Percentiles rank a stretch among this genome's conserved stretches.
These are phyloP conservation scores for Cubamyces sp. DNA, from an alignment of 768 basidiomycete genomes.

Conservation along the genomic window DNA sequence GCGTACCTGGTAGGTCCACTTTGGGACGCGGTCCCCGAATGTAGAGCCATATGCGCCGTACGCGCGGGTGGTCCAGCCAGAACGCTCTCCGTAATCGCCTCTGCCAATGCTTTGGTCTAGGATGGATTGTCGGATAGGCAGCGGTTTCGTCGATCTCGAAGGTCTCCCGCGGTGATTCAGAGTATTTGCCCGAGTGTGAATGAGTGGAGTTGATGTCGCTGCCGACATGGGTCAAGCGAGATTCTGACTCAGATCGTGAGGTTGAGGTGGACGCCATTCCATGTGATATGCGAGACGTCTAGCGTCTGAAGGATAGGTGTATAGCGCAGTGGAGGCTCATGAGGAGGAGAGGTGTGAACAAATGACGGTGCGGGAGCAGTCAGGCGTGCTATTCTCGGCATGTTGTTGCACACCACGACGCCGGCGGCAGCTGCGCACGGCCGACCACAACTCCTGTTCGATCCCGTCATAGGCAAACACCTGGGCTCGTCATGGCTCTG, in stretches of 20 bases:
- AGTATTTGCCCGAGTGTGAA: conserved; percentile 9
- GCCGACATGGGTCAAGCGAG: conserved; percentile 25
- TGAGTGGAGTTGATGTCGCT: background rate
- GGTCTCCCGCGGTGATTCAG: conserved; percentile 11
- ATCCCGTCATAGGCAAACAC: no score
- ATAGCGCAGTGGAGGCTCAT: background rate
- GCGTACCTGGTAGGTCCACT: conserved; percentile 52
- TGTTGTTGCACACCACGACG: background rate
- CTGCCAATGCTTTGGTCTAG: background rate
- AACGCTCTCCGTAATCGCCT: conserved; percentile 12
- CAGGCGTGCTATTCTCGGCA: conserved; percentile 7
- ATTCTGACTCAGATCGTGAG: conserved; percentile 15
- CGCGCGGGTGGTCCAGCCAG: conserved; percentile 24
- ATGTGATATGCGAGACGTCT: background rate
- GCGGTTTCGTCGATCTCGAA: conserved; percentile 24
- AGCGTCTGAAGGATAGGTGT: background rate
- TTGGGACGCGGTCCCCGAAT: conserved; percentile 65
- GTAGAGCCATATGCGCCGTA: conserved; percentile 39
- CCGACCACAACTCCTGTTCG: no score
- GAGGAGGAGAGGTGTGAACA: background rate
- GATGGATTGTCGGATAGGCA: background rate
- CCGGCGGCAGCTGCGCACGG: no score
- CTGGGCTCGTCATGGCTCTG: no score
- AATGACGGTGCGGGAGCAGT: background rate
- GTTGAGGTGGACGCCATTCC: conserved; percentile 20